Conservation (phyloP, 2,329 filamentous ascomycete genomes). For the Trichocomaceae sp. region DNA sequence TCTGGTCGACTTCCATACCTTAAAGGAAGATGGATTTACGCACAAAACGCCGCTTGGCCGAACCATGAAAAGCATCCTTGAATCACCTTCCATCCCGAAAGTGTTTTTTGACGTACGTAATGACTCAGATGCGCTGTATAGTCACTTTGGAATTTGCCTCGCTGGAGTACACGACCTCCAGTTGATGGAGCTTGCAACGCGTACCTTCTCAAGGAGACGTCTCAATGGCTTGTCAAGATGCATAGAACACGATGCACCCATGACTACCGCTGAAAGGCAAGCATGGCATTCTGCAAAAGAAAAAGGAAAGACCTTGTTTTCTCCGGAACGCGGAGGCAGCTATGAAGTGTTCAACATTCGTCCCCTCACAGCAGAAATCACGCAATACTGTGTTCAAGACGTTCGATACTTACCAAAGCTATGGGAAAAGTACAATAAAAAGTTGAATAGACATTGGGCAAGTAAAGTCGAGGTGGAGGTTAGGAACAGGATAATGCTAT, state of each 20-base stretch:
- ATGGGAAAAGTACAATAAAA: slow-evolving; percentile 14
- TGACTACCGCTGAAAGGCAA: neutral
- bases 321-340: neutral
- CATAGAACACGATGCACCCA: neutral
- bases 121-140: slow-evolving; percentile 27
- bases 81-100: slow-evolving; percentile 41
- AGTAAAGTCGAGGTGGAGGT: neutral
- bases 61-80: slow-evolving; percentile 32
- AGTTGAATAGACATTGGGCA: neutral
- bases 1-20: slow-evolving; percentile 42
- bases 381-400: slow-evolving; percentile 44
- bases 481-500: neutral
- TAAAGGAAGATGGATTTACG: slow-evolving; percentile 36
- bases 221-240: neutral
- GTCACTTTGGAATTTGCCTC: slow-evolving; percentile 35
- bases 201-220: neutral
- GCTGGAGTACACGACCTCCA: slow-evolving; percentile 42
- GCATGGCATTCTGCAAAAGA: neutral
- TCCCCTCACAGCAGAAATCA: slow-evolving; percentile 26
- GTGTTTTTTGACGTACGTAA: slow-evolving; percentile 55
- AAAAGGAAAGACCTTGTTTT: neutral
- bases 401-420: slow-evolving; percentile 38
- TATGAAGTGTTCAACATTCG: neutral
- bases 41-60: slow-evolving; percentile 9
- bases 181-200: no score